Base-by-base conservation (phyloP, 371 early-diverging fungal species). In the Funneliformis caledonium region DNA sequence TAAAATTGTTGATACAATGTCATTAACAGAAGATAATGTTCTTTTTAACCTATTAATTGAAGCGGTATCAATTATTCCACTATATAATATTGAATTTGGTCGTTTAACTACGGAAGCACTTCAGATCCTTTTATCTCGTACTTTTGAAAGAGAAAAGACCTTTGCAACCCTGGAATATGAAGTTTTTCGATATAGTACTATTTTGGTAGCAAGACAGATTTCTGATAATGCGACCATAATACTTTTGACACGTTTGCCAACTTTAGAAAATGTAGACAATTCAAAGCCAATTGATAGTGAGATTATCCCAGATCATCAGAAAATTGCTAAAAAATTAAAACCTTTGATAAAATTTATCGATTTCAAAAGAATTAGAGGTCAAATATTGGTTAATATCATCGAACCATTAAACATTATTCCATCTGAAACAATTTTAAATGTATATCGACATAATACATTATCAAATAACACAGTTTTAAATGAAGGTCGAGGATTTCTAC, bases 371-470 rank as follows among this genome's bases (percentile, higher is more conserved):
- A 42, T 72, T 19, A 12, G 45, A 19, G 47, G 16, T 14, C 16
- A 72, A n/a, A 19, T 72, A 47, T 22, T 72, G 43, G 45, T 37
- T 4, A 43, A 72, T 72, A 31, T 72, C 42, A 72, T 72, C 12
- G 72, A 72, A n/a, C 72, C 72, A 50, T 72, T 72, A 50, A n/a
- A 72, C 5, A 5, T 72, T 10, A 22, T 72, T n/a, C 72, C 72
- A 42, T 12, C 45, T n/a, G 12, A 14, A 26, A 72, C 19, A 42
- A n/a, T 72, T 10, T 26, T 72, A 19, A 26, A 72, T 26, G 72
- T 37, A 16, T 72, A 72, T 43, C 2, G 72, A 37, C 37, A 37
- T 2, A 37, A 37, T 37, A 37, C 37, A 37, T 37, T 37, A 37
- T 37, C 37, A 37, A 37, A 2, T 37, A 37, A 37, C 2, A 37